Evolutionary conservation across 805 yeast genomes (phyloP), one percentile per base, ranked within the genome.

Genomic region (Candida ortonii): DNA sequence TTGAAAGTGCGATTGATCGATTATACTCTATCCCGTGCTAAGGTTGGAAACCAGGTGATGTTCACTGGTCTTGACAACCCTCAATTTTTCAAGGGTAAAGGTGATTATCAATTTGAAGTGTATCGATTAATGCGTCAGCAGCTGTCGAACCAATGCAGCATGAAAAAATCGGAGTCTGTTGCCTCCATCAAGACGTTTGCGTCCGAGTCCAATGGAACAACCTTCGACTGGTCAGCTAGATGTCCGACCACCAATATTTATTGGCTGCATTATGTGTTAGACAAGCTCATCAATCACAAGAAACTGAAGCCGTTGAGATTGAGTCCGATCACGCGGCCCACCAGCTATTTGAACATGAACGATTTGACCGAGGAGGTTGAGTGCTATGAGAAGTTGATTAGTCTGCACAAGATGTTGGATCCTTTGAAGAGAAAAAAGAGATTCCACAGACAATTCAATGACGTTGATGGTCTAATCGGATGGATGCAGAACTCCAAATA

Each of bases 61-160:
- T 77, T 56, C 43, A 76, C 82, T 3, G 65, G 80, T n/a, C 59
- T 82, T 25, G 84, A 79, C 47, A 76, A 77, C 47, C 84, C 81
- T 1, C 70, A 69, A 18, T 76, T 81, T 43, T 81, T 76, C 56
- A 60, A 50, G 46, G 82, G 82, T 12, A 66, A 69, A 20, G 79
- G 80, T 6, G 82, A 76, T 43, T 72, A 76, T 46, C 80, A 73
- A 36, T 77, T 70, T 49, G 84, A 78, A 27, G 67, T 78, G 14
- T 80, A 80, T 51, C 65, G 77, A 38, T 47, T 68, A 30, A 77
- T 78, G 84, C 65, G 78, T 34, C 59, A 52, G 20, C 52, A 49
- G 33, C 25, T 46, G 28, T 25, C 25, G n/a, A 13, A 14, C 13
- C 32, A 15, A 4, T 9, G 16, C 10, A 14, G 23, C 6, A 9